Percentiles rank a stretch among this genome's conserved stretches.
phyloP scores from a whole-genome alignment of 1,139 yeast genomes.

The Meyerozyma sp. region DNA sequence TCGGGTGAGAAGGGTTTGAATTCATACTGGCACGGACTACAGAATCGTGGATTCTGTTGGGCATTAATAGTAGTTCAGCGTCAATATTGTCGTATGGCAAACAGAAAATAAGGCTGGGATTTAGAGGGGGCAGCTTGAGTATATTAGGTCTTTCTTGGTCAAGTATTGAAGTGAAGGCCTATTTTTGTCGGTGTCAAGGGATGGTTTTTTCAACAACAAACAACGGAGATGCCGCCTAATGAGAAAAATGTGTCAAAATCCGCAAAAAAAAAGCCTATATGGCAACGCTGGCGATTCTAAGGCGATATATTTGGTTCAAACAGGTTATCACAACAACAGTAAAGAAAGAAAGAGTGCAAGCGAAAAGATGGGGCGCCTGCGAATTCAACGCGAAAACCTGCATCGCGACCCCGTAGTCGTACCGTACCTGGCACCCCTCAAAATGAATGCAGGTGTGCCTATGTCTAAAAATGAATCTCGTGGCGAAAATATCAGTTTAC shows the following conservation, averaged over 20 bases:
- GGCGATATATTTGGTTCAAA: background rate
- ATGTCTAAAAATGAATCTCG: background rate
- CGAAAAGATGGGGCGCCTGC: background rate
- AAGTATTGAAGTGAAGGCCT: background rate
- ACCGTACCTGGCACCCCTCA: slow-evolving; percentile 1
- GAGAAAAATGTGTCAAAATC: background rate
- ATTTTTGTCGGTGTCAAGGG: background rate
- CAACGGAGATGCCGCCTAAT: background rate
- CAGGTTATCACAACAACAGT: background rate
- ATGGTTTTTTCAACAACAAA: background rate
- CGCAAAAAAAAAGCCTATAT: too few species aligned
- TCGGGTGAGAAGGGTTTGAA: background rate
- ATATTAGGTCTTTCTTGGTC: background rate
- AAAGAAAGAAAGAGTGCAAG: background rate
- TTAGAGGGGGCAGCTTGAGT: background rate
- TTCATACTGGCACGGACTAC: background rate
- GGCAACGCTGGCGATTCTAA: too few species aligned
- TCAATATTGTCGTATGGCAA: background rate
- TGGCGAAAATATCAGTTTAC: too few species aligned
- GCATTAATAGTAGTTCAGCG: background rate
- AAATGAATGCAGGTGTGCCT: background rate
- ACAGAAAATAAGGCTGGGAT: background rate
- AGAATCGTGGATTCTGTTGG: background rate
- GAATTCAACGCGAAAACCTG: background rate
- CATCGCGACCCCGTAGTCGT: slow-evolving; percentile 1